Conservation (phyloP, 345 rosid species). For the Acer campestre region DNA sequence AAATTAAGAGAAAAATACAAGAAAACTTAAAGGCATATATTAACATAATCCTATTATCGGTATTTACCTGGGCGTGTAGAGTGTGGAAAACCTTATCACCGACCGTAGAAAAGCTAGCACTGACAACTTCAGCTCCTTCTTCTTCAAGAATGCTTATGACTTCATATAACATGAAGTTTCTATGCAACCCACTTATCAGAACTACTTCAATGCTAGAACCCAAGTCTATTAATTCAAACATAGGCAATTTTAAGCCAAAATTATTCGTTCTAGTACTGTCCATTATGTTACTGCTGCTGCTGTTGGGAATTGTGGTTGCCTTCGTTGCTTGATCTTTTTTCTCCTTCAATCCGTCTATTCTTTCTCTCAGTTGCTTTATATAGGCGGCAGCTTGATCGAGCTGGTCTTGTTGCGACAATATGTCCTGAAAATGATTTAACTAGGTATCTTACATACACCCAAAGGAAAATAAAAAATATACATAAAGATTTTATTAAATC, state of each 20-base stretch:
- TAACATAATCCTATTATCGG: not conserved
- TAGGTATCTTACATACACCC: too few species aligned
- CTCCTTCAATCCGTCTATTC: slow-evolving; percentile 38
- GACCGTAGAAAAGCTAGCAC: slow-evolving; percentile 39
- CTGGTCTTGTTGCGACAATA: slow-evolving; percentile 42
- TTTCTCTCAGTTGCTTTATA: slow-evolving; percentile 41
- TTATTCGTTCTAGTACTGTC: not conserved
- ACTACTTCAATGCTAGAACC: slow-evolving; percentile 47
- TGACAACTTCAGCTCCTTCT: slow-evolving; percentile 64
- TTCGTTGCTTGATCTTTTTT: slow-evolving; percentile 37
- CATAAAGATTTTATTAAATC: too few species aligned
- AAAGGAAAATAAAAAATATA: too few species aligned
- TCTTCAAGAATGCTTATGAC: slow-evolving; percentile 44
- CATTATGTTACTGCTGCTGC: not conserved
- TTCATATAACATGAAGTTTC: slow-evolving; percentile 42
- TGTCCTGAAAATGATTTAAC: slow-evolving; percentile 24
- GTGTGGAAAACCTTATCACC: slow-evolving; percentile 54
- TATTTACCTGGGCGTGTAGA: slow-evolving; percentile 57
- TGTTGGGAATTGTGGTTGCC: not conserved
- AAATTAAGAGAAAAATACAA: not conserved
- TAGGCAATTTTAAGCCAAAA: slow-evolving; percentile 24
- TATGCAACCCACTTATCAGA: slow-evolving; percentile 40
- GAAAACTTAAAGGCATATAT: not conserved
- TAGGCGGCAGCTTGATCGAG: slow-evolving; percentile 50
- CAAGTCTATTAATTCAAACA: slow-evolving; percentile 42